phyloP scores from a whole-genome alignment of 768 basidiomycete species.

The Lactarius pseudohatsudake region DNA sequence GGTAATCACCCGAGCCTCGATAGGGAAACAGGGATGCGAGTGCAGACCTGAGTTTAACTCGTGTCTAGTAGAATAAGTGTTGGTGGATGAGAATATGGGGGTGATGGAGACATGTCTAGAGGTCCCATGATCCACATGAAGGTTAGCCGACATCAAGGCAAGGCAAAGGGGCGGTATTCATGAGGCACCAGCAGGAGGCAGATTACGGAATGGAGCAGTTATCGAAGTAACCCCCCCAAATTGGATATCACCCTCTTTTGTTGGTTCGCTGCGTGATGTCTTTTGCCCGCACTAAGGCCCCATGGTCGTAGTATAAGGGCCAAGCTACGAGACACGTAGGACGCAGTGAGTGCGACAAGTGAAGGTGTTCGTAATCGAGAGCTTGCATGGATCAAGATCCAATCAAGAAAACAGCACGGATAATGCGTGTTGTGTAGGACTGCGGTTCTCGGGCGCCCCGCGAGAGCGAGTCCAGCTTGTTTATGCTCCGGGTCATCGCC shows the following conservation, averaged over 20 bases:
- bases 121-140: neutral
- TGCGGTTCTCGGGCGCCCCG: constrained; percentile 3
- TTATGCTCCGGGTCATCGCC: neutral
- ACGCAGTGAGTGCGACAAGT: neutral
- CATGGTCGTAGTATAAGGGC: neutral
- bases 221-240: neutral
- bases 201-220: constrained; percentile 7
- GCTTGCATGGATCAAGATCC: neutral
- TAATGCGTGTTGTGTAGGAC: constrained; percentile 11
- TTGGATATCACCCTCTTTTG: neutral
- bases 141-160: neutral
- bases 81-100: neutral
- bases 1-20: neutral
- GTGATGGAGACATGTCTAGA: neutral
- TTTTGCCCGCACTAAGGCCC: neutral
- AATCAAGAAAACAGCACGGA: constrained; percentile 10
- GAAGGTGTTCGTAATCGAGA: neutral
- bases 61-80: neutral
- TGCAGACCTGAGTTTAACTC: neutral
- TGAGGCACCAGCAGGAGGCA: constrained; percentile 8
- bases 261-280: neutral
- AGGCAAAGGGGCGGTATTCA: constrained; percentile 17
- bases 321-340: neutral
- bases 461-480: neutral
- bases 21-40: neutral